These are phyloP conservation scores for Musa beccarii DNA, from an alignment of 176 grass and related monocot genomes.

Conservation along the genomic window DNA sequence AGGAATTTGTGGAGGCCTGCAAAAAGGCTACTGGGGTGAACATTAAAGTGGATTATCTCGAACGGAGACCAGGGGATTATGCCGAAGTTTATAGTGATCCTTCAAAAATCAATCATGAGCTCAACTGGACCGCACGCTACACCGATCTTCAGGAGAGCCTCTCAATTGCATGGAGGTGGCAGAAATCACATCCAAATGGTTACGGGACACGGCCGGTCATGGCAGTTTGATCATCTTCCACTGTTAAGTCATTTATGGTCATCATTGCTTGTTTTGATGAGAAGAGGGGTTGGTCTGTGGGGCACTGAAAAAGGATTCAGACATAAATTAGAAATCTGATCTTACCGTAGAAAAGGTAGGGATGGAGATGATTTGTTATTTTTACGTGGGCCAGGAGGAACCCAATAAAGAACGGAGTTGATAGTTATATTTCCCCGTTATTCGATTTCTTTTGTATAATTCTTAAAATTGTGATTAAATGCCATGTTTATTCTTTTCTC, in stretches of 20 bases:
- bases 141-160: conserved; percentile 81
- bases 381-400: neutral
- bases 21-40: conserved; percentile 65
- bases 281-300: neutral
- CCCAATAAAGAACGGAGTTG: neutral
- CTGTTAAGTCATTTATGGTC: neutral
- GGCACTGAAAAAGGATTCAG: neutral
- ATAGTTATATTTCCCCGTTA: neutral
- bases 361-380: neutral
- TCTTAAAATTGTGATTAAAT: neutral
- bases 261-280: neutral
- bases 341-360: neutral
- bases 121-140: conserved; percentile 81
- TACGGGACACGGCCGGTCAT: conserved; percentile 23
- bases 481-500: neutral
- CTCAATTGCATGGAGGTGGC: conserved; percentile 82
- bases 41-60: conserved; percentile 62
- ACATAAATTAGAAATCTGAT: neutral
- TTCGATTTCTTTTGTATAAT: neutral
- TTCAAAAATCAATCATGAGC: conserved; percentile 55
- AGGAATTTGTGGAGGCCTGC: conserved; percentile 88
- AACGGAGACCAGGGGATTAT: conserved; percentile 79
- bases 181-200: conserved; percentile 67
- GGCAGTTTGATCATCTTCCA: neutral
- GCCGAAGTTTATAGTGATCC: conserved; percentile 94